Conservation (phyloP, 306 rosid genomes). For the Elaeagnus macrophylla region DNA sequence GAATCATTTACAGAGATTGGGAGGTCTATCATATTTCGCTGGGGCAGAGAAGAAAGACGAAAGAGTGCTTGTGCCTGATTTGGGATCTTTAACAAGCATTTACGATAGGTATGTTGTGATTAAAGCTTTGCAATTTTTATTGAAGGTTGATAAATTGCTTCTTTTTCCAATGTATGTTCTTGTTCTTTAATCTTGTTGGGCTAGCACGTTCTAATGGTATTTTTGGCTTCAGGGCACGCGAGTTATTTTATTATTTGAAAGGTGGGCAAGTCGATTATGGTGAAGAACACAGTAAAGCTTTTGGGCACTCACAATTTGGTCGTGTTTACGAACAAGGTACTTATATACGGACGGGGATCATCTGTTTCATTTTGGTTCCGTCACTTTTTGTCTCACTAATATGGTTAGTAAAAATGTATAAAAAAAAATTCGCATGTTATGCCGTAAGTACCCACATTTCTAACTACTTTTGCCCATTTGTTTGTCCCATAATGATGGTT, state of each 20-base stretch:
- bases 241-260: conserved; percentile 88
- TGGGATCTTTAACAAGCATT: conserved; percentile 87
- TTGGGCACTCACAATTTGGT: conserved; percentile 80
- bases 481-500: no score
- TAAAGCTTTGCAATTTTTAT: not conserved
- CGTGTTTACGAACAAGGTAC: conserved; percentile 70
- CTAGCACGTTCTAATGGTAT: not conserved
- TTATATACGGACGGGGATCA: no score
- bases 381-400: no score
- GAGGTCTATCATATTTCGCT: conserved; percentile 77
- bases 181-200: not conserved
- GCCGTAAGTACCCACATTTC: no score
- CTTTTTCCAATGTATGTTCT: not conserved
- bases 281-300: conserved; percentile 82
- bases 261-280: conserved; percentile 96
- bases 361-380: no score
- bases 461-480: no score
- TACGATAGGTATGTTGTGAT: conserved; percentile 52
- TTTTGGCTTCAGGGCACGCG: conserved; percentile 63
- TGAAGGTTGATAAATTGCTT: not conserved
- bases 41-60: conserved; percentile 98
- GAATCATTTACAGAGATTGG: conserved; percentile 45
- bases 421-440: no score
- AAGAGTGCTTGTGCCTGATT: conserved; percentile 97
- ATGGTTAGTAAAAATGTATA: no score